Evolutionary conservation across 2,329 filamentous ascomycete species (phyloP).

Genomic region (Exutisphaerella laricina): DNA sequence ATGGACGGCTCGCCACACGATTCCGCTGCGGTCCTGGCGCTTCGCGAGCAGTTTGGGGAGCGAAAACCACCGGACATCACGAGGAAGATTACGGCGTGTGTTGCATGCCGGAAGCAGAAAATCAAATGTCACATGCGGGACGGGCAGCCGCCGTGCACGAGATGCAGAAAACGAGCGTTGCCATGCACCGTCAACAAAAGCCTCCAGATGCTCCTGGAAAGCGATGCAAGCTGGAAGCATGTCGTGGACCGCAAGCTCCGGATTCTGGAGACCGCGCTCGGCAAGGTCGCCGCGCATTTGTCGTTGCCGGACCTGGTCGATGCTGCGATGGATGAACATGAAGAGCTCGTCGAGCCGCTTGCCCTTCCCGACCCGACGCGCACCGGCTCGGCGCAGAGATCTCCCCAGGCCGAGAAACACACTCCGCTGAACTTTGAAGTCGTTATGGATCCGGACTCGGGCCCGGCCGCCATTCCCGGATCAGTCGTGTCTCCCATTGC

Average conservation of each 20-base stretch:
- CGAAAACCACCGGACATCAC: conserved; percentile 25
- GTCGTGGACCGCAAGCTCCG: conserved; percentile 35
- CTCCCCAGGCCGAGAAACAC: conserved; percentile 23
- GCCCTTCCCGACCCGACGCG: conserved; percentile 10
- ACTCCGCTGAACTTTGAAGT: conserved; percentile 33
- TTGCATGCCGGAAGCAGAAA: conserved; percentile 40
- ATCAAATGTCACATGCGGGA: conserved; percentile 41
- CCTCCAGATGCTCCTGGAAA: conserved; percentile 40
- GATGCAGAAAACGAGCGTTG: conserved; percentile 39
- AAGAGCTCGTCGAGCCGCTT: conserved; percentile 16
- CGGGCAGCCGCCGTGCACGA: conserved; percentile 35
- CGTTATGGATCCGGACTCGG: conserved; percentile 36
- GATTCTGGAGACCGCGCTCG: conserved; percentile 34
- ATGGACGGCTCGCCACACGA: conserved; percentile 14
- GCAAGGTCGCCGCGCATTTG: conserved; percentile 23
- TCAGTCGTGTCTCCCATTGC: conserved; percentile 28
- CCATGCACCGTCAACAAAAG: conserved; percentile 40
- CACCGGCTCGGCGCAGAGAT: conserved; percentile 8
- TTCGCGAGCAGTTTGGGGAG: conserved; percentile 19
- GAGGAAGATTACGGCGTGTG: conserved; percentile 35
- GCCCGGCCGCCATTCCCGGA: conserved; percentile 34
- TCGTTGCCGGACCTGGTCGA: conserved; percentile 21
- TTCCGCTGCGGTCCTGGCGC: conserved; percentile 15
- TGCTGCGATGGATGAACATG: conserved; percentile 23
- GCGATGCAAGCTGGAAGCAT: conserved; percentile 40